Percentiles rank a stretch among this genome's conserved stretches.
Conservation (phyloP, 2,329 filamentous ascomycete genomes). For the Nannizziopsis arthrosporioides region DNA sequence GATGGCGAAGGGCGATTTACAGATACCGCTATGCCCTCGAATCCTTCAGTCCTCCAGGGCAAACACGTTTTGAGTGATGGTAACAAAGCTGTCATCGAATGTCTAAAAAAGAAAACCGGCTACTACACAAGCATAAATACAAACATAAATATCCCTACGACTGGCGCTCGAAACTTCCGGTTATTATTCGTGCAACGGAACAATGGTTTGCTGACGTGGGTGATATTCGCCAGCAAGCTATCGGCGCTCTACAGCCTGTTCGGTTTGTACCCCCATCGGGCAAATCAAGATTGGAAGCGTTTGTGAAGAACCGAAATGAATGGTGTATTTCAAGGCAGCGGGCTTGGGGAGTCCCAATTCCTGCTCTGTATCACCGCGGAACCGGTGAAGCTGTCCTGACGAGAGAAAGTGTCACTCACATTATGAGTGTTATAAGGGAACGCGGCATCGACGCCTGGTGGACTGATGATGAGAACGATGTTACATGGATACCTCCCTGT, state of each 20-base stretch:
- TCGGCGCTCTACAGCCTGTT: conserved; percentile 58
- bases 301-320: conserved; percentile 75
- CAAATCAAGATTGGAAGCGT: conserved; percentile 64
- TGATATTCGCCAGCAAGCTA: conserved; percentile 62
- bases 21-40: conserved; percentile 59
- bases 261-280: conserved; percentile 68
- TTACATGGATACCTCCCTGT: conserved; percentile 60
- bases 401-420: conserved; percentile 66
- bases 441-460: conserved; percentile 91
- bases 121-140: conserved; percentile 60
- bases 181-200: conserved; percentile 82
- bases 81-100: conserved; percentile 54
- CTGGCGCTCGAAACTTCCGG: conserved; percentile 87
- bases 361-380: conserved; percentile 63
- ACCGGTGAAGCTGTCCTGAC: conserved; percentile 67
- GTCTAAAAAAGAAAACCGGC: conserved; percentile 49
- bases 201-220: conserved; percentile 97
- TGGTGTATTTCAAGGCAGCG: conserved; percentile 98
- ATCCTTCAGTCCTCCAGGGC: conserved; percentile 56
- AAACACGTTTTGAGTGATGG: conserved; percentile 61
- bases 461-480: conserved; percentile 65
- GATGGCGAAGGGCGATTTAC: conserved; percentile 75
- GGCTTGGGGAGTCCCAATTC: conserved; percentile 93
- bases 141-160: conserved; percentile 95
- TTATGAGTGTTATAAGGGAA: conserved; percentile 64